Percentiles rank a stretch among this genome's conserved stretches.
These are phyloP conservation scores for Toxoplasma gondii DNA, from an alignment of 169 alveolate species.

Conservation along the genomic window DNA sequence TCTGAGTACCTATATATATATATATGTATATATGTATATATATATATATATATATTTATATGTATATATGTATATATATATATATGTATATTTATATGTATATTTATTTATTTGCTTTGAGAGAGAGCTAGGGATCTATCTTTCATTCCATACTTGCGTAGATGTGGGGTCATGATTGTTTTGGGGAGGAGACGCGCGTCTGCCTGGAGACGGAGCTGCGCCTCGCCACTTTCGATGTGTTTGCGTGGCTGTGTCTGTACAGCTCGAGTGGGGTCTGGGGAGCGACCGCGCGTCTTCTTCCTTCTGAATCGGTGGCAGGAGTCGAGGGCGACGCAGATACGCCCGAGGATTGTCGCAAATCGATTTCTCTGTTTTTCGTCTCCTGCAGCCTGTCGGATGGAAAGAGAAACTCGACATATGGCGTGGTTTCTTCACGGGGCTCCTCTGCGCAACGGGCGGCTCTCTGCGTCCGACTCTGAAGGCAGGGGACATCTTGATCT, in stretches of 20 bases:
- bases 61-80: not conserved
- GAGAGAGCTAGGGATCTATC: not conserved
- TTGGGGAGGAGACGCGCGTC: too few relatives aligned
- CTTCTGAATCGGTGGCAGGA: not conserved
- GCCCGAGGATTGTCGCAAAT: too few relatives aligned
- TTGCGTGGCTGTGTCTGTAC: too few relatives aligned
- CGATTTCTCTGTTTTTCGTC: not conserved
- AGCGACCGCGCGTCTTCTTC: not conserved
- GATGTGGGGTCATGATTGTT: too few relatives aligned
- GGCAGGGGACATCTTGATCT: constrained; percentile 66
- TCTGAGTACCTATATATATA: not conserved
- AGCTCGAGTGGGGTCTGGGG: not conserved
- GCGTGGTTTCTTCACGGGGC: not conserved
- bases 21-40: not conserved
- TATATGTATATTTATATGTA: not conserved
- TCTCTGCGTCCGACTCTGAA: constrained; percentile 52
- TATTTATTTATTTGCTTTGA: not conserved
- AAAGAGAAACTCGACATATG: not conserved
- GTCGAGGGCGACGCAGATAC: too few relatives aligned
- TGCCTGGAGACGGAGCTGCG: too few relatives aligned
- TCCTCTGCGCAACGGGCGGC: not conserved
- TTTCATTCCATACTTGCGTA: too few relatives aligned
- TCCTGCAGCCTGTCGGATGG: not conserved
- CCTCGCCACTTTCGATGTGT: too few relatives aligned
- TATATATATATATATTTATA: not conserved